Base-by-base conservation (phyloP, 805 yeast species). In the Teunomyces cretensis region DNA sequence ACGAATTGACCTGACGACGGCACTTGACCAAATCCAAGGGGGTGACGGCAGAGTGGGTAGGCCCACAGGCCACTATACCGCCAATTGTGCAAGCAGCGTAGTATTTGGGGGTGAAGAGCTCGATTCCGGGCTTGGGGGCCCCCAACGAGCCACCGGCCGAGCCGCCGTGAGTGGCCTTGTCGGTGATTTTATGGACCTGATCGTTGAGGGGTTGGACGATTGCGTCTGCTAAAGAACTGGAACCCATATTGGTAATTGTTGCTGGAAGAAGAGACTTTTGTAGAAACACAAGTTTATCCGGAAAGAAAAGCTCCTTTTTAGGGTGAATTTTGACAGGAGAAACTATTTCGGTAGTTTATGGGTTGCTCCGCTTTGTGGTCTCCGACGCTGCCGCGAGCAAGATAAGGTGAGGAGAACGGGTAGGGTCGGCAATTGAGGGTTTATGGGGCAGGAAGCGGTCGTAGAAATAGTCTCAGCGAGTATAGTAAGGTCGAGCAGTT, bases 21-120 rank as follows among this genome's bases (percentile, higher is more conserved):
- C 96, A 87, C 70, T 92, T 92, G 62, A 94, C 95, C 45, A 94
- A 72, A 70, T 92, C 99, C 47, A 92, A 75, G 3, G 98, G 98
- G 6, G 97, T 88, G 19, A 94, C 95, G 2, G 86, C 80, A 1
- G 96, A 82, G 67, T 92, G 99, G 11, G 98, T 92, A 28, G 98
- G 97, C 12, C 97, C 97, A 75, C 98, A 92, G 1, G 98, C 97
- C 43, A 86, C 55, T 44, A 83, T 76, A 55, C 92, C 95, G 39
- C 91, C 95, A 32, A 83, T 41, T 3, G 90, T 82, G 67, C 95
- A 87, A 43, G 91, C 83, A 44, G 74, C 72, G 68, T 75, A 86
- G 70, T 83, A 86, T 61, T 84, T 82, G 16, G 74, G 67, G 3
- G 87, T 69, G 68, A 73, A 83, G 39, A 83, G 72, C 49, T 72